A percentile compares a stretch with the other conserved stretches of the same genome.
Evolutionary conservation across 345 rosid species (phyloP).

Genomic region (Hypericum perforatum): DNA sequence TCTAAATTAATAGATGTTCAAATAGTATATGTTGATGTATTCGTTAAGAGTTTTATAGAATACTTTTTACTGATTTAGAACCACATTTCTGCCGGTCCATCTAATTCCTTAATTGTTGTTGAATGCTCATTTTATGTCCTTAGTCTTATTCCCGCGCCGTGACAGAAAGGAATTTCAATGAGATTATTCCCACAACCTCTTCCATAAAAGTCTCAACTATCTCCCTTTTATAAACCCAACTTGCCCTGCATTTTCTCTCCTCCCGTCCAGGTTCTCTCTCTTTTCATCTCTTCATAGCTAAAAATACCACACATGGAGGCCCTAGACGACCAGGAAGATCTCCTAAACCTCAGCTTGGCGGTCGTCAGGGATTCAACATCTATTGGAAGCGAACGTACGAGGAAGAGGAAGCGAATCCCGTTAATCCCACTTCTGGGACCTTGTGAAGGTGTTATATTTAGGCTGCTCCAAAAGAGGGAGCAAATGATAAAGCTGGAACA

Average conservation of each 20-base stretch:
- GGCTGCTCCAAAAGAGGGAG: slow-evolving; percentile 47
- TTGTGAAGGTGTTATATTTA: slow-evolving; percentile 36
- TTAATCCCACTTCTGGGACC: not conserved
- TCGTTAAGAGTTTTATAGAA: too few relatives aligned
- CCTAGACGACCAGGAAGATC: slow-evolving; percentile 21
- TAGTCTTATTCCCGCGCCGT: slow-evolving; percentile 20
- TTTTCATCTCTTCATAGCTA: not conserved
- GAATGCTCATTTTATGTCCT: not conserved
- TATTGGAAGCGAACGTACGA: slow-evolving; percentile 2
- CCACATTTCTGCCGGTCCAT: too few relatives aligned
- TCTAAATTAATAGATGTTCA: too few relatives aligned
- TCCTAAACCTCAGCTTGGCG: slow-evolving; percentile 40
- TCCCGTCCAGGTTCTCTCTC: not conserved
- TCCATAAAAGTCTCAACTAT: slow-evolving; percentile 20
- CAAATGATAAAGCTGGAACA: slow-evolving; percentile 35
- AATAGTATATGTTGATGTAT: too few relatives aligned
- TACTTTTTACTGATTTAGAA: too few relatives aligned
- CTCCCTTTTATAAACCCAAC: too few relatives aligned
- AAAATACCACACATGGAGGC: slow-evolving; percentile 10
- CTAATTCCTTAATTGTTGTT: too few relatives aligned
- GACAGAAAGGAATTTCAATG: slow-evolving; percentile 26
- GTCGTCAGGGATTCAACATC: slow-evolving; percentile 20
- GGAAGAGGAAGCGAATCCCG: slow-evolving; percentile 28
- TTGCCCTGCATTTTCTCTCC: not conserved
- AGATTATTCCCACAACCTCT: slow-evolving; percentile 17